Evolutionary conservation across 2,329 filamentous ascomycete species (phyloP), one percentile per base, ranked within the genome.

Genomic region (Ophiosphaerella herpotricha): DNA sequence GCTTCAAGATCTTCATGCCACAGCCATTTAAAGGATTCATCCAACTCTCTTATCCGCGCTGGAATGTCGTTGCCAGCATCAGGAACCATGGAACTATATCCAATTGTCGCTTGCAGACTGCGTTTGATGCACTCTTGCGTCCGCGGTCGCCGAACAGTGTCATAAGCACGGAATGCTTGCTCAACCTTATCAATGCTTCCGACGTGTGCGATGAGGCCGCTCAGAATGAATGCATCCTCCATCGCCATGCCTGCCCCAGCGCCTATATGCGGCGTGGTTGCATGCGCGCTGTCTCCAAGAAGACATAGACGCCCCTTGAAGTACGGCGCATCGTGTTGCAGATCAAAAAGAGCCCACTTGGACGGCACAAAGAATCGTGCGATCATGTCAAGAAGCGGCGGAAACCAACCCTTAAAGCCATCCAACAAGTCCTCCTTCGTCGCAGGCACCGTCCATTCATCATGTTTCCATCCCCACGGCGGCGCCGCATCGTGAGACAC

Each of bases 261-360:
- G 1, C 81, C 81, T 4, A 79, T 74, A 59, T 82, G 79, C 1
- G 82, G 81, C 1, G 76, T 77, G 0, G 73, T 64, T 0, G 81
- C 80, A 57, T 84, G 82, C 3, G 82, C 82, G 0, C 80, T 80
- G 55, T 84, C 81, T 3, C 81, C 82, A 0, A 81, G 68, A 3
- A 83, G 54, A 36, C 77, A 78, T 0, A 80, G 59, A 2, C 63
- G 60, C 0, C 72, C 75, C 4, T 64, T 61, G 39, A 66, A 63
- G 57, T 81, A 83, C 4, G 61, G 60, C 6, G 71, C 69, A 2
- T 74, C 70, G 1, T 80, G 79, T 13, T 74, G 55, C 6, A 79
- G 73, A 61, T 82, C 78, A 58, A 81, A 83, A 12, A 84, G 70
- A 2, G 75, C 80, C 80, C 80, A 84, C 58, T 78, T 80, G 36